These are phyloP conservation scores for Venturia asperata DNA, from an alignment of 2,329 filamentous ascomycete genomes.

Conservation along the genomic window DNA sequence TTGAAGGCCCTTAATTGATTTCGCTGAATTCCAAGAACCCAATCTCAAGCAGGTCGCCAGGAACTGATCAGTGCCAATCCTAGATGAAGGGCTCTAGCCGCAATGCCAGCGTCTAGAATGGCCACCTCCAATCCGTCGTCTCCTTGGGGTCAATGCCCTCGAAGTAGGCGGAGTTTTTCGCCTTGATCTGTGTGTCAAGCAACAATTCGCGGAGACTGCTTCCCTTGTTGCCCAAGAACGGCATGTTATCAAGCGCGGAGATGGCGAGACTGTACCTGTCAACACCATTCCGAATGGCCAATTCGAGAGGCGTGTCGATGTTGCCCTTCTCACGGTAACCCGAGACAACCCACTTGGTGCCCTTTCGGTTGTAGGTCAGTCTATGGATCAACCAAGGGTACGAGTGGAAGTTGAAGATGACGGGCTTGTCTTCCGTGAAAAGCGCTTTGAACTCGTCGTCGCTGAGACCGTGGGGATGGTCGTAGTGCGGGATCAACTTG, in stretches of 20 bases:
- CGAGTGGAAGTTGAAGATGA: constrained; percentile 80
- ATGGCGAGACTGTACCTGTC: constrained; percentile 73
- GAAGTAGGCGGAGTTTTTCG: constrained; percentile 55
- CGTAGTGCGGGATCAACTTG: constrained; percentile 62
- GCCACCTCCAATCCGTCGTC: constrained; percentile 62
- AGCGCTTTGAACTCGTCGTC: constrained; percentile 59
- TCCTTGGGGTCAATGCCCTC: constrained; percentile 65
- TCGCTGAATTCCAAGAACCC: too few relatives aligned
- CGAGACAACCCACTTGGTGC: constrained; percentile 61
- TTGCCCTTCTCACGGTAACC: constrained; percentile 80
- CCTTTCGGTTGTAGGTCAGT: constrained; percentile 67
- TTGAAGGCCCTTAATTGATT: too few relatives aligned
- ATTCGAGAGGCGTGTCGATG: constrained; percentile 71
- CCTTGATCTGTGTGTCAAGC: constrained; percentile 56
- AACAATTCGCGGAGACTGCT: constrained; percentile 56
- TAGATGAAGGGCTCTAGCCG: background rate
- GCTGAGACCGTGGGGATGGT: constrained; percentile 67
- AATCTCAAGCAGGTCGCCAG: too few relatives aligned
- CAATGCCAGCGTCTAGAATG: constrained; percentile 24
- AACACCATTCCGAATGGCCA: constrained; percentile 70
- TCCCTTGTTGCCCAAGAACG: constrained; percentile 56
- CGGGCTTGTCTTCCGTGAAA: constrained; percentile 64
- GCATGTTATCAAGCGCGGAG: constrained; percentile 64
- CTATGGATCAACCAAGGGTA: constrained; percentile 76
- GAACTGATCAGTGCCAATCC: too few relatives aligned